Conservation (phyloP, 352 stramenopile species). For the Halophytophthora polymorphica region DNA sequence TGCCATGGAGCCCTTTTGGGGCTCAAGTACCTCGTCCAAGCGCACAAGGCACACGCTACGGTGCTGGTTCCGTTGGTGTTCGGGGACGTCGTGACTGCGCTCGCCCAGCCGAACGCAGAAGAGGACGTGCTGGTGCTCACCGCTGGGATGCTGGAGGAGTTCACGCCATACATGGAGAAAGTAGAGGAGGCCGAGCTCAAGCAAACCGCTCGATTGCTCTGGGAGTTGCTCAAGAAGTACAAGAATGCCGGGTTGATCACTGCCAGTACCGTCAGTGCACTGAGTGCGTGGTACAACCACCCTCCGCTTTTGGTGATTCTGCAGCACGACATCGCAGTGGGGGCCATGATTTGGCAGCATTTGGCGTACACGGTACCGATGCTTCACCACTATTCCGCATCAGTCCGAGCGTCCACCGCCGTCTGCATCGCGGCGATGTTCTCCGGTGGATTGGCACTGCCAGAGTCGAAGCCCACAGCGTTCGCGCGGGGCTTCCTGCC, state of each 20-base stretch:
- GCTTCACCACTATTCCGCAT: conserved; percentile 51
- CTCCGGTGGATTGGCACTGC: conserved; percentile 10
- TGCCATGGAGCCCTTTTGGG: conserved; percentile 87
- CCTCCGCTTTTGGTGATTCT: conserved; percentile 18
- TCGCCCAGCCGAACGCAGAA: conserved; percentile 29
- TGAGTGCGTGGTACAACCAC: conserved; percentile 47
- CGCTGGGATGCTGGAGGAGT: conserved; percentile 49
- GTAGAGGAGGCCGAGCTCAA: conserved; percentile 20
- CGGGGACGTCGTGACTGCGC: conserved; percentile 42
- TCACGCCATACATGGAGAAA: conserved; percentile 25
- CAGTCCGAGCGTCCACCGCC: conserved; percentile 40
- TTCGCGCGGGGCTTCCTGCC: conserved; percentile 39
- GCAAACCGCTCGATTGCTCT: conserved; percentile 34
- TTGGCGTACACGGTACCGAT: conserved; percentile 40
- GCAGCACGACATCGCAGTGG: conserved; percentile 19
- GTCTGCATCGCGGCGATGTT: conserved; percentile 50
- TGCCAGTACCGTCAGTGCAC: conserved; percentile 25
- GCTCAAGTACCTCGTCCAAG: conserved; percentile 85
- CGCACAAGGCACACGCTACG: conserved; percentile 43
- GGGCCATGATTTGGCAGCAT: conserved; percentile 25
- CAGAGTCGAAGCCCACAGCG: conserved; percentile 1
- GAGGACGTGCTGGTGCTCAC: conserved; percentile 73
- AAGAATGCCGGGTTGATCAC: conserved; percentile 27
- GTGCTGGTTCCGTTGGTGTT: conserved; percentile 49
- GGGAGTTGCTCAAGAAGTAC: conserved; percentile 29